phyloP scores from a whole-genome alignment of 495 filamentous ascomycete genomes.

The Aspergillus heteromorphus region DNA sequence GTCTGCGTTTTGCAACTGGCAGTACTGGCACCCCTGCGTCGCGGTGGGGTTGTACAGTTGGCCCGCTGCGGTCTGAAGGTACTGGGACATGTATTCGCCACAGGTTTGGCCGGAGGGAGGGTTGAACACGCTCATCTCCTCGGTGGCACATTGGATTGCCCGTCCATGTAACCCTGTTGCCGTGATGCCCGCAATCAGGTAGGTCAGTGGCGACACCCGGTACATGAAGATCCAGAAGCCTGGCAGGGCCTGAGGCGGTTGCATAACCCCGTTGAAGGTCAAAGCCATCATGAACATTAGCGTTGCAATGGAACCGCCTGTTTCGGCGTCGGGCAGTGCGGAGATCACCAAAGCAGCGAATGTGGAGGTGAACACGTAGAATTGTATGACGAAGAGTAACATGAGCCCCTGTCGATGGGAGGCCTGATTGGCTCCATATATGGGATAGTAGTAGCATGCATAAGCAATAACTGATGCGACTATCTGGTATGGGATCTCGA shows the following conservation, averaged over 20 bases:
- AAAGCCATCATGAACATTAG: slow-evolving; percentile 57
- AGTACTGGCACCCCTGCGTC: slow-evolving; percentile 40
- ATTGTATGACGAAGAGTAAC: slow-evolving; percentile 52
- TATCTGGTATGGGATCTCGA: slow-evolving; percentile 68
- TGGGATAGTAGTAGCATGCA: slow-evolving; percentile 58
- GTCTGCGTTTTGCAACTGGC: slow-evolving; percentile 41
- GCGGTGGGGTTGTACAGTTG: slow-evolving; percentile 41
- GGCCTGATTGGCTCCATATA: slow-evolving; percentile 36
- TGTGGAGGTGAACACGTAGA: slow-evolving; percentile 65
- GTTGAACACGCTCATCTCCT: slow-evolving; percentile 48
- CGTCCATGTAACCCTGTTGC: slow-evolving; percentile 42
- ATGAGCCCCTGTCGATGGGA: slow-evolving; percentile 41
- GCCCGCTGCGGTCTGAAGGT: slow-evolving; percentile 28
- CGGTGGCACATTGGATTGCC: slow-evolving; percentile 35
- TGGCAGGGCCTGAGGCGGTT: slow-evolving; percentile 43
- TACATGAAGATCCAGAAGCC: slow-evolving; percentile 61
- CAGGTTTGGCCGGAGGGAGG: slow-evolving; percentile 47
- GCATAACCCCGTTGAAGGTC: slow-evolving; percentile 58
- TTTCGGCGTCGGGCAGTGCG: slow-evolving; percentile 48
- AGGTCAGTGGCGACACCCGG: slow-evolving; percentile 50
- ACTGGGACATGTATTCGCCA: slow-evolving; percentile 40
- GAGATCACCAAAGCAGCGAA: slow-evolving; percentile 56
- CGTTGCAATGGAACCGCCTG: slow-evolving; percentile 52
- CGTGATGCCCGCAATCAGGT: slow-evolving; percentile 50
- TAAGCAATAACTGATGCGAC: slow-evolving; percentile 55